Percentiles rank a stretch among this genome's conserved stretches.
phyloP scores from a whole-genome alignment of 2,329 filamentous ascomycete species.

The Pseudogymnoascus sp. region DNA sequence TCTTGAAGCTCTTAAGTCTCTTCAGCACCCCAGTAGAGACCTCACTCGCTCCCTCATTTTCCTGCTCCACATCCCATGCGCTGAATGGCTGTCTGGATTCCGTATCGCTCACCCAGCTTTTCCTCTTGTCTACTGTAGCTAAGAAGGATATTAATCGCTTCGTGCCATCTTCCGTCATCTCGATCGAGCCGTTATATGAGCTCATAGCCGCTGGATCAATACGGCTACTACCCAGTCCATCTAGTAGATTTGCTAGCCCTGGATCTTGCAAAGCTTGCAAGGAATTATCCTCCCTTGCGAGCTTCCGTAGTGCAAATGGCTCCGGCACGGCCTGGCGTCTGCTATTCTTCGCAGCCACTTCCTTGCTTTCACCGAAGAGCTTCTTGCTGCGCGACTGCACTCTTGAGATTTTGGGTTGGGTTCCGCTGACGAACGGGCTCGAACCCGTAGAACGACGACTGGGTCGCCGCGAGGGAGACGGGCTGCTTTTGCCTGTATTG shows the following conservation, averaged over 20 bases:
- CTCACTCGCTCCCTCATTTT: not conserved
- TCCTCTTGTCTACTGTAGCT: not conserved
- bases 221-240: not conserved
- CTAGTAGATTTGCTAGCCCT: not conserved
- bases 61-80: not conserved
- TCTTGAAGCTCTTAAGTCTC: not conserved
- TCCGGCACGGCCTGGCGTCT: not conserved
- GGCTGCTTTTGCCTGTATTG: not conserved
- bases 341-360: not conserved
- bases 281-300: not conserved
- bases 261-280: not conserved
- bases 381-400: not conserved
- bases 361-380: not conserved
- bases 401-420: slow-evolving; percentile 14
- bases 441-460: slow-evolving; percentile 20
- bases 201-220: not conserved
- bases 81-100: not conserved
- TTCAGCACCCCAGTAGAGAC: not conserved
- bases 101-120: not conserved
- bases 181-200: not conserved
- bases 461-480: slow-evolving; percentile 11
- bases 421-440: slow-evolving; percentile 25
- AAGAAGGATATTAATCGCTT: not conserved
- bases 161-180: not conserved
- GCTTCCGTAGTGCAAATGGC: not conserved